phyloP scores from a whole-genome alignment of 1,284 basidiomycete species.

The Ustilago shanxiensis region DNA sequence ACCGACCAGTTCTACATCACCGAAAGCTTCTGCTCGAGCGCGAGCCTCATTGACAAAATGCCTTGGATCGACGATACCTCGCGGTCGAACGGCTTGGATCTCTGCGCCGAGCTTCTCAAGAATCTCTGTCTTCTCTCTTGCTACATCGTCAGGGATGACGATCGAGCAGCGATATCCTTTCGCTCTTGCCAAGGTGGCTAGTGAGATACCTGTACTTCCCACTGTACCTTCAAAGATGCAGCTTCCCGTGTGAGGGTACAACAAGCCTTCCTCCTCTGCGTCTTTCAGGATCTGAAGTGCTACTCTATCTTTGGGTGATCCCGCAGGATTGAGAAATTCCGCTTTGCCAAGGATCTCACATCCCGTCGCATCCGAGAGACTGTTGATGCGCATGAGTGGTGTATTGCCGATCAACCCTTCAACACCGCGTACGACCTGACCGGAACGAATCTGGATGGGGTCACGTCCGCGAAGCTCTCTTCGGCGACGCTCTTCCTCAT shows the following conservation, averaged over 20 bases:
- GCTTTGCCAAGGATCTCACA: slow-evolving; percentile 97
- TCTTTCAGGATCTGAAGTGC: slow-evolving; percentile 84
- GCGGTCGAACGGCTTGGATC: slow-evolving; percentile 76
- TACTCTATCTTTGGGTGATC: slow-evolving; percentile 97
- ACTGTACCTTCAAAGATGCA: slow-evolving; percentile 98
- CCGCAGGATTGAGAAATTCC: slow-evolving; percentile 96
- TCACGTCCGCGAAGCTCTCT: slow-evolving; percentile 33
- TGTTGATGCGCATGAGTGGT: slow-evolving; percentile 89
- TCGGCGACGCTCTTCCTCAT: slow-evolving; percentile 44
- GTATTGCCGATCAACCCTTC: slow-evolving; percentile 78
- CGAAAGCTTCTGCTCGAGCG: slow-evolving; percentile 58
- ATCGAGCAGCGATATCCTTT: slow-evolving; percentile 72
- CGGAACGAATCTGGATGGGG: slow-evolving; percentile 49
- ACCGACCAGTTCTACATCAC: slow-evolving; percentile 53
- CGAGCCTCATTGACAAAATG: slow-evolving; percentile 69
- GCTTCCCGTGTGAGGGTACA: slow-evolving; percentile 88
- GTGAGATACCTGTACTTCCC: slow-evolving; percentile 95
- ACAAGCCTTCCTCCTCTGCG: slow-evolving; percentile 84
- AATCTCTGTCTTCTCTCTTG: slow-evolving; percentile 88
- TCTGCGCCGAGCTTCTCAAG: slow-evolving; percentile 86
- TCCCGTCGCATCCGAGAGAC: slow-evolving; percentile 87
- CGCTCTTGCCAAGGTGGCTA: slow-evolving; percentile 84
- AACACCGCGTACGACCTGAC: slow-evolving; percentile 59
- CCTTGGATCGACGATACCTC: slow-evolving; percentile 67
- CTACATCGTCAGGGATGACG: slow-evolving; percentile 74